Evolutionary conservation across 1,284 basidiomycete species (phyloP), one percentile per base, ranked within the genome.

Genomic region (Psilocybe mexicana): DNA sequence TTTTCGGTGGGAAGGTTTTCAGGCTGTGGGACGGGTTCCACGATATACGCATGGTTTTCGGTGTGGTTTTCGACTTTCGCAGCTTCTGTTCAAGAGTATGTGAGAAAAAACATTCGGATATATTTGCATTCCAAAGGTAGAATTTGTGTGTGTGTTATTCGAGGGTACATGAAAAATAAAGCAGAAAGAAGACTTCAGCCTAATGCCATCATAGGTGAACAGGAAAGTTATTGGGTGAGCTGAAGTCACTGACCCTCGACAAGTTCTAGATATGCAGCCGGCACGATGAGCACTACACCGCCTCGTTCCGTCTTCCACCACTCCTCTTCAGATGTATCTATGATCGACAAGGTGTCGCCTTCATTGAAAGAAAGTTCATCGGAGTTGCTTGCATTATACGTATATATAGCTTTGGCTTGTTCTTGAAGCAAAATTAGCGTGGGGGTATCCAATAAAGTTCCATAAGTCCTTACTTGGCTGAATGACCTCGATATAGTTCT

Each of bases 261-360:
- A 66, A 90, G 72, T 73, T 96, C 91, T 70, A 98, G 73, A 70
- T 96, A 97, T 18, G 88, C 85, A 43, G 93, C 92, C 47, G 95
- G 95, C 2, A 95, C 93, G 67, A 95, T 87, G 75, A 91, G 91
- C 58, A 96, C 86, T 59, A 87, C 74, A 36, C 94, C 94, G 56
- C 83, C 84, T 69, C 85, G 83, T 75, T 96, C 94, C 36, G 88
- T 89, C 77, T 95, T 96, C 92, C 92, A 97, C 95, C 95, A 98
- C 69, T 93, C 92, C 51, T 78, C 78, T 64, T 96, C 94, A 58
- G 80, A 82, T 54, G 77, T 82, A 70, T 97, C 95, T 55, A 97
- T 82, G 61, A 98, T 86, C 8, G 78, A 77, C 50, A 97, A 74
- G 42, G 74, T 69, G 58, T 95, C 91, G 59, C 91, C 93, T 74